Base-by-base conservation (phyloP, 495 filamentous ascomycete genomes). In the Penicillium odoratum region DNA sequence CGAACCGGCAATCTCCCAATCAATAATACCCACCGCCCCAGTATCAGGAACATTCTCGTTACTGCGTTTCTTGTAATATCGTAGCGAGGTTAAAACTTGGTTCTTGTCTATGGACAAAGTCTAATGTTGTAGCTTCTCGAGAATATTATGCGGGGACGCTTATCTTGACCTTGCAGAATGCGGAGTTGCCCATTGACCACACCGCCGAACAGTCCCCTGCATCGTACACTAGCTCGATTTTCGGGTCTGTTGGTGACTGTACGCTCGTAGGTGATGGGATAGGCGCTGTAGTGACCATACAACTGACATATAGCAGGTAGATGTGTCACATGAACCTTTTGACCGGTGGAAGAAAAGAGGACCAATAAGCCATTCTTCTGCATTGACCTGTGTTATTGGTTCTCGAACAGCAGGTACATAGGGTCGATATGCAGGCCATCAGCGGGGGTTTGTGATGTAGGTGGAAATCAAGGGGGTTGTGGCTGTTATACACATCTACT, bases 1-100 rank as follows among this genome's bases (percentile, higher is more conserved):
- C 69, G 31, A 67, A 58, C 69, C 69, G 56, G 63, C 69, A 43
- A 58, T 53, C 58, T 72, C 71, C 71, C 66, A 74, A 53, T 73
- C 68, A 40, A 74, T 73, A 53, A 73, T 71, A 28, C 68, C 59
- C 25, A 73, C 53, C 16, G 55, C 62, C 29, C 66, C 59, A 26
- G 57, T 65, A 15, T 51, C 10, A 6, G 29, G 18, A 2, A 49
- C 5, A 33, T 49, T 4, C 48, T 72, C 59, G n/a, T n/a, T n/a
- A 47, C 46, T 58, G 47, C 15, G 51, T 55, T 51, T 58, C 26
- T 51, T 58, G 21, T 36, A 45, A 38, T 6, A 52, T 45, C 0
- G 40, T 4, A 1, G 55, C 55, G 18, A 55, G 42, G 18, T 43
- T 25, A 47, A 58, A 58, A 16, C 18, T 15, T 16, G 59, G 55